Percentiles rank a stretch among this genome's conserved stretches.
These are phyloP conservation scores for Aspergillus sp. DNA, from an alignment of 2,329 filamentous ascomycete species.

Conservation along the genomic window DNA sequence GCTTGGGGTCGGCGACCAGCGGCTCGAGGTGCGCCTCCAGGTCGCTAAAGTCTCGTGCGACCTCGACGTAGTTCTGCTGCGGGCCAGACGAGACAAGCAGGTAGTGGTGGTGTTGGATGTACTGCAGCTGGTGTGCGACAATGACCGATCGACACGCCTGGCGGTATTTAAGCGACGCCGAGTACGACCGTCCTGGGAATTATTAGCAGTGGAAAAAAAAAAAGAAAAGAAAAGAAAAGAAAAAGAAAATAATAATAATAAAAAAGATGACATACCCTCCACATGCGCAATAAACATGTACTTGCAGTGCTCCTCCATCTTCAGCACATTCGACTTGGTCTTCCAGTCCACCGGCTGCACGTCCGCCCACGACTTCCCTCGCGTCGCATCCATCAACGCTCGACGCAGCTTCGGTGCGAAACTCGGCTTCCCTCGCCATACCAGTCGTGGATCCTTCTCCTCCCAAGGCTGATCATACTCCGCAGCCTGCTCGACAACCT, in stretches of 20 bases:
- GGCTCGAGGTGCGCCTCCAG: constrained; percentile 40
- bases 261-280: constrained; percentile 41
- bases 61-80: constrained; percentile 49
- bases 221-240: not conserved
- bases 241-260: too few species aligned
- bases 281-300: constrained; percentile 56
- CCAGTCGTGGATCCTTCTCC: constrained; percentile 43
- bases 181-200: constrained; percentile 41
- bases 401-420: constrained; percentile 43
- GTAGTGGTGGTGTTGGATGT: constrained; percentile 48
- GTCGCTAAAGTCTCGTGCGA: constrained; percentile 56
- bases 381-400: constrained; percentile 39
- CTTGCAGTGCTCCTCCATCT: constrained; percentile 53
- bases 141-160: constrained; percentile 50
- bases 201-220: not conserved
- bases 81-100: constrained; percentile 43
- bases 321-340: constrained; percentile 44
- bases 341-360: constrained; percentile 45
- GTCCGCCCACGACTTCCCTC: constrained; percentile 48
- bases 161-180: constrained; percentile 50
- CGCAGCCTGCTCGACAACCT: constrained; percentile 32
- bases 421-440: constrained; percentile 51
- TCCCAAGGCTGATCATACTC: constrained; percentile 30
- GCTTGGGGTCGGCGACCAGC: constrained; percentile 35
- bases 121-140: constrained; percentile 48